Evolutionary conservation across 129 eudicot genomes (phyloP).

Genomic region (Scalesia atractyloides): DNA sequence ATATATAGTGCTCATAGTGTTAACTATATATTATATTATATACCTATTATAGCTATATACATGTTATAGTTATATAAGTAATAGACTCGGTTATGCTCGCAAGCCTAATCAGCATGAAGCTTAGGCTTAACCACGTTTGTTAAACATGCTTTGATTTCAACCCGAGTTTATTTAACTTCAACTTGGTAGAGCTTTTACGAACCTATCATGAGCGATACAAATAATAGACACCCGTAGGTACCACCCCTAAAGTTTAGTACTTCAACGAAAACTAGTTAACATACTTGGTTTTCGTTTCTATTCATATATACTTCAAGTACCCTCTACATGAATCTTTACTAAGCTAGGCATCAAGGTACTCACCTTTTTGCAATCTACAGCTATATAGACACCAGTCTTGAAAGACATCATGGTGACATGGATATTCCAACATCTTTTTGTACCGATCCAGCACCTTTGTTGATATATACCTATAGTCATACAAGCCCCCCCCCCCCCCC

Average conservation of each 20-base stretch:
- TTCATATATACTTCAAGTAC: background rate
- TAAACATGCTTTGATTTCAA: background rate
- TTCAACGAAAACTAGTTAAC: background rate
- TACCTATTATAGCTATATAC: no score
- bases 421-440: background rate
- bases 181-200: background rate
- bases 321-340: background rate
- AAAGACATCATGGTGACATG: background rate
- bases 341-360: constrained; percentile 1
- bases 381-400: constrained; percentile 4
- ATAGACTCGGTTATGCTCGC: background rate
- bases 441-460: constrained; percentile 19
- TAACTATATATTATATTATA: background rate
- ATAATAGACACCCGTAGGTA: background rate
- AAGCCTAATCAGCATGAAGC: no score
- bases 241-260: background rate
- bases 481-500: background rate
- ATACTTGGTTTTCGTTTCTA: background rate
- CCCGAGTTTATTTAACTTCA: background rate
- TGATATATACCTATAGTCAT: constrained; percentile 3
- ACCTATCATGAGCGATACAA: background rate
- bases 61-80: background rate
- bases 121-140: no score
- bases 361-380: constrained; percentile 11
- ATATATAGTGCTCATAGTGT: constrained; percentile 5